Evolutionary conservation across 345 rosid genomes (phyloP).

Genomic region (Populus euphratica): DNA sequence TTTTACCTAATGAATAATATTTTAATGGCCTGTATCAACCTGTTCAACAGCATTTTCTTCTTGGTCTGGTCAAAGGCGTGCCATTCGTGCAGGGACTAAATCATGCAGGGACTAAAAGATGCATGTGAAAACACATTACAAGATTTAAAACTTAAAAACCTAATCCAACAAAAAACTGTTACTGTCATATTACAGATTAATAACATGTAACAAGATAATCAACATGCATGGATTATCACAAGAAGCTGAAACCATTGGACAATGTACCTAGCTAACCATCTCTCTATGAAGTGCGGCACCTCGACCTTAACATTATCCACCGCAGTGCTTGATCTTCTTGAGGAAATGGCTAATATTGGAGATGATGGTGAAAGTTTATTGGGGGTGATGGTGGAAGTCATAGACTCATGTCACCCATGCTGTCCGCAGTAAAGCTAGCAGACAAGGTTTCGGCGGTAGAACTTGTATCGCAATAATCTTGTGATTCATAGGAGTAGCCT

Average conservation of each 20-base stretch:
- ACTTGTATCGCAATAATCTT: slow-evolving; percentile 17
- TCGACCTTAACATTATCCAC: background rate
- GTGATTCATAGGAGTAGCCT: slow-evolving; percentile 31
- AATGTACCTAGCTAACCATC: background rate
- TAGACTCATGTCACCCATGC: background rate
- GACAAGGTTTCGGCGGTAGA: slow-evolving; percentile 12
- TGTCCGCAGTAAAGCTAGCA: slow-evolving; percentile 3
- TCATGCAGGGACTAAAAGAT: background rate
- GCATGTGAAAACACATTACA: background rate
- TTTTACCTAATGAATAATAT: too few species aligned
- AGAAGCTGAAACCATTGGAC: background rate
- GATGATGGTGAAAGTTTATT: slow-evolving; percentile 13
- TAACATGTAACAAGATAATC: background rate
- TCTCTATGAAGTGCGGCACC: background rate
- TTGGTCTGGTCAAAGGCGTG: background rate
- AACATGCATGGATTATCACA: background rate
- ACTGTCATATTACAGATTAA: background rate
- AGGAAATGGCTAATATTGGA: slow-evolving; percentile 10
- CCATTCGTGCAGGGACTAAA: background rate
- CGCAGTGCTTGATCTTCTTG: background rate
- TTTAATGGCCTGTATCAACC: too few species aligned
- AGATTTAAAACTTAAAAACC: background rate
- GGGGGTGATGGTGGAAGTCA: slow-evolving; percentile 2
- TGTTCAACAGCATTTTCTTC: too few species aligned
- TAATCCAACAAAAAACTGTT: background rate